Evolutionary conservation across 202 grass and related monocot species (phyloP).

Genomic region (Schoenoplectus tabernaemontani): DNA sequence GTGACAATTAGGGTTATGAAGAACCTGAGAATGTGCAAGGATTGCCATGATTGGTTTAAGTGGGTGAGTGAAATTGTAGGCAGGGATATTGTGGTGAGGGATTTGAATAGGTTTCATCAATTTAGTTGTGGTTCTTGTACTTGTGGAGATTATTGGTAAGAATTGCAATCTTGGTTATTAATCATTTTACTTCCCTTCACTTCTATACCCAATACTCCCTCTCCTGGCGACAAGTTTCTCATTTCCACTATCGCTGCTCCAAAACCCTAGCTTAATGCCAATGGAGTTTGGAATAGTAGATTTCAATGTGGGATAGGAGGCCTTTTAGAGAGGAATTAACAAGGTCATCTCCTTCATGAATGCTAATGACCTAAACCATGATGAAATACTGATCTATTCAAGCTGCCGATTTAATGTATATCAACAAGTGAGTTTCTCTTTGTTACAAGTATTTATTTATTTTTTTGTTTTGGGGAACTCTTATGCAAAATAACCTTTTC

Average conservation of each 20-base stretch:
- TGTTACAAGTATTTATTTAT: no score
- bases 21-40: conserved; percentile 77
- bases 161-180: neutral
- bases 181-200: no score
- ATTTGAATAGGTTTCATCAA: no score
- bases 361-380: neutral
- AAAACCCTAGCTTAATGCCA: neutral
- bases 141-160: conserved; percentile 64
- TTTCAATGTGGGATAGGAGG: neutral
- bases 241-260: neutral
- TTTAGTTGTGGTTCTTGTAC: conserved; percentile 69
- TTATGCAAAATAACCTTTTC: no score
- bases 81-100: no score
- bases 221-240: no score
- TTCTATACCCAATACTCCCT: no score
- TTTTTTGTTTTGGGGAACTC: no score
- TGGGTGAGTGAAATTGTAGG: conserved; percentile 41
- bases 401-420: no score
- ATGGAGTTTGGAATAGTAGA: neutral
- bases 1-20: conserved; percentile 69
- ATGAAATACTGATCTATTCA: neutral
- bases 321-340: neutral
- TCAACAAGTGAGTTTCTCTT: no score
- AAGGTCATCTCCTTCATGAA: neutral
- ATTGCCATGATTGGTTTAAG: conserved; percentile 71